Evolutionary conservation across 805 yeast species (phyloP), one percentile per base, ranked within the genome.

Genomic region (Starmera caribaea): DNA sequence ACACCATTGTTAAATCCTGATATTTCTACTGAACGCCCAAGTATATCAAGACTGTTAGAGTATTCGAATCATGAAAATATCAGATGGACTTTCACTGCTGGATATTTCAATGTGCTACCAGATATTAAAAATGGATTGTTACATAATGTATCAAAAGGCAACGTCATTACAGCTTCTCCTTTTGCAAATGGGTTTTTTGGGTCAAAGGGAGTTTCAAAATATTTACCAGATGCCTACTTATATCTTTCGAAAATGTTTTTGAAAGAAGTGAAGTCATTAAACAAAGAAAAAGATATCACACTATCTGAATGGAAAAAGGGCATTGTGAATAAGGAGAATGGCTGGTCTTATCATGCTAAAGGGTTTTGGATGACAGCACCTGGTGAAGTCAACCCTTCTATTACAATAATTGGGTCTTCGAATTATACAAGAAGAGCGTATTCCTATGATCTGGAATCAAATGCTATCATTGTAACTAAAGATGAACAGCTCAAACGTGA

Each of bases 321-420:
- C 1, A 65, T 77, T 3, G 95, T 87, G 3, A 86, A 87, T 54
- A 73, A 82, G 8, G 73, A 79, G 1, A 72, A 68, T 26, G 98
- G 98, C 1, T 90, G 98, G 97, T 85, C 97, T 0, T 92, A 92
- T 58, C 98, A 92, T 55, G 97, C 98, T 12, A 92, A 92, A 56
- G 98, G 98, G 1, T 63, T 90, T 5, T 92, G 97, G 97, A 62
- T 85, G 0, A 67, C 74, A 8, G 65, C 67, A 11, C 82, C 87
- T 0, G 68, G 62, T 2, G 81, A 76, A 35, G 45, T 49, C 0
- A 53, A 55, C 11, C 96, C 97, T 2, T 69, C 81, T 15, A 62
- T 86, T 11, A 85, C 96, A 0, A 76, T 89, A 7, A 71, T 92
- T 37, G 98, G 98, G 0, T 85, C 96, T 1, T 87, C 97, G 0